Conservation (phyloP, 805 yeast species). For the Pichia rugopelliculosa region DNA sequence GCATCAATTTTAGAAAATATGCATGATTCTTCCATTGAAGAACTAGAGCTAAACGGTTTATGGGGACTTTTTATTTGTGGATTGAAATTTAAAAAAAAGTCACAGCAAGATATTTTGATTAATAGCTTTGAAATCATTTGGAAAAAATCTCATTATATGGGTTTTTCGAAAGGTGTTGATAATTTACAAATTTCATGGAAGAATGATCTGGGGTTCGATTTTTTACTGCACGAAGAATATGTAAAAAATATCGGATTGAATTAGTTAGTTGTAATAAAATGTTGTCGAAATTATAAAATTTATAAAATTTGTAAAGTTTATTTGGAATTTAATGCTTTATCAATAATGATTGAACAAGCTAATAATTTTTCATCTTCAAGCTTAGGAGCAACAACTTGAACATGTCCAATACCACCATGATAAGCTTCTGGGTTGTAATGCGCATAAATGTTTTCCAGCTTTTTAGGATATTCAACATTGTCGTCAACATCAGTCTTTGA, state of each 20-base stretch:
- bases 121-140: constrained; percentile 74
- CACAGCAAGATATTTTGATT: constrained; percentile 59
- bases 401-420: constrained; percentile 41
- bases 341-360: constrained; percentile 24
- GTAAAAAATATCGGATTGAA: neutral
- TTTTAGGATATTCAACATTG: neutral
- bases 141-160: constrained; percentile 71
- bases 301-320: too few relatives aligned
- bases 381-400: constrained; percentile 38
- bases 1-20: neutral
- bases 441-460: neutral
- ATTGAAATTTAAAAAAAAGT: constrained; percentile 35
- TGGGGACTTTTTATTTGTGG: constrained; percentile 44
- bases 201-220: neutral
- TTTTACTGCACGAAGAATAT: neutral
- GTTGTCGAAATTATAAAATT: too few relatives aligned
- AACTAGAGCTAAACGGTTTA: constrained; percentile 59
- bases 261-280: neutral
- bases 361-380: constrained; percentile 48
- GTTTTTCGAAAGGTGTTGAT: neutral
- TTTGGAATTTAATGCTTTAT: constrained; percentile 15
- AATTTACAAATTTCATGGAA: neutral
- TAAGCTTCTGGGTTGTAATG: constrained; percentile 34
- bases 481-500: constrained; percentile 30
- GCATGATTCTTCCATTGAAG: constrained; percentile 30